Base-by-base conservation (phyloP, 805 yeast species). In the Spathaspora passalidarum region DNA sequence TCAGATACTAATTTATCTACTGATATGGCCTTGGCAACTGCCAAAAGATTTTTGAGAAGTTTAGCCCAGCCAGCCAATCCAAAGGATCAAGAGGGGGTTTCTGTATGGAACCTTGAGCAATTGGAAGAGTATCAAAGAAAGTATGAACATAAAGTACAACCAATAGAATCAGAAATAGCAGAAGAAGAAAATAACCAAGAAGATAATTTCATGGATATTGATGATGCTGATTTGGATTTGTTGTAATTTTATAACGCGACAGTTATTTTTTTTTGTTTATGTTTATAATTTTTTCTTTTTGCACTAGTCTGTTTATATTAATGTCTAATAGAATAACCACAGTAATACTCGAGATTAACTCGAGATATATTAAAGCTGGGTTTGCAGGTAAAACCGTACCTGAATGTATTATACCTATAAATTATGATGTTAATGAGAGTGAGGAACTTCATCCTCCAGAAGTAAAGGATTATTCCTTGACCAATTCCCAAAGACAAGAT, bases 21-120 rank as follows among this genome's bases (percentile, higher is more conserved):
- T 0, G 99, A 94, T 68, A 92, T 94, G 97, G 97, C 98, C 0
- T 76, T 94, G 44, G 96, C 98, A 0, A 83, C 86, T 47, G 96
- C 98, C 1, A 91, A 88, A 63, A 91, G 89, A 66, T 94, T 94
- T 60, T 72, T 94, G 61, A 74, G 98, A 56, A 84, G 90, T 1
- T 81, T 91, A 79, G 98, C 99, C 0, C 99, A 94, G 64, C 98
- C 98, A 0, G 74, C 88, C 0, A 82, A 90, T 60, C 86, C 88
- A 1, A 82, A 85, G 50, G 97, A 92, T 60, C 95, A 87, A 62
- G 96, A 90, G 56, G 97, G 97, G 44, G 85, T 91, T 2, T 86
- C 96, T 7, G 96, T 94, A 13, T 92, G 98, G 99, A 85, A 84
- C 47, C 51, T 82, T 21, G 85, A 82, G 40, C 91, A 88, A 56